These are phyloP conservation scores for Lachancea quebecensis DNA, from an alignment of 805 yeast species.

Conservation along the genomic window DNA sequence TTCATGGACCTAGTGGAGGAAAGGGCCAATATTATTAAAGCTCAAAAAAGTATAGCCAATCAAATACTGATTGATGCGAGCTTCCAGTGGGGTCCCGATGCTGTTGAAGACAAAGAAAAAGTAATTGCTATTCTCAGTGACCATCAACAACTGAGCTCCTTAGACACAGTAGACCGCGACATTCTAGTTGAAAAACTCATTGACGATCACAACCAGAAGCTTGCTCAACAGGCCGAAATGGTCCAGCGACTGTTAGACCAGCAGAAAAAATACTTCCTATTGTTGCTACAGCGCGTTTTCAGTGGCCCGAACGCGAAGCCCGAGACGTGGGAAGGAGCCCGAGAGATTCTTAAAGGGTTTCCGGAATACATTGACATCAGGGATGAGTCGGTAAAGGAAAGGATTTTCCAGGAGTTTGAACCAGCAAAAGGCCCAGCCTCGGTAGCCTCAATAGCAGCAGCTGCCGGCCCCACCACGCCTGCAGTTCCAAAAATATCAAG, in stretches of 20 bases:
- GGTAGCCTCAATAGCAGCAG: not conserved
- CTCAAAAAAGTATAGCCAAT: slow-evolving; percentile 53
- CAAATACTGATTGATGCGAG: slow-evolving; percentile 39
- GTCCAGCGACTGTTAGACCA: slow-evolving; percentile 15
- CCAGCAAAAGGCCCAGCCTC: slow-evolving; percentile 2
- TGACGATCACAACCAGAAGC: slow-evolving; percentile 20
- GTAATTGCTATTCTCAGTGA: slow-evolving; percentile 14
- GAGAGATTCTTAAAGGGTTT: slow-evolving; percentile 23
- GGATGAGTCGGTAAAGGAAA: slow-evolving; percentile 23
- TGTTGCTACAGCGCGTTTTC: slow-evolving; percentile 19
- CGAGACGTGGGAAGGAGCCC: slow-evolving; percentile 34
- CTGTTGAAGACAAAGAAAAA: slow-evolving; percentile 8
- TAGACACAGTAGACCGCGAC: slow-evolving; percentile 27
- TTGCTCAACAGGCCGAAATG: slow-evolving; percentile 16
- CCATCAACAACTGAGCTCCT: slow-evolving; percentile 21
- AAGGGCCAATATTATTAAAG: slow-evolving; percentile 46
- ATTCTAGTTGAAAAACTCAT: slow-evolving; percentile 27
- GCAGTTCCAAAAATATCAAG: slow-evolving; percentile 15
- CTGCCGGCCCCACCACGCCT: not conserved
- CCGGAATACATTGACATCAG: slow-evolving; percentile 34
- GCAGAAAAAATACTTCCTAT: slow-evolving; percentile 22
- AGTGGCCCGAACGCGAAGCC: slow-evolving; percentile 20
- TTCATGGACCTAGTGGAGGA: slow-evolving; percentile 70
- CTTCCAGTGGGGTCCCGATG: slow-evolving; percentile 21
- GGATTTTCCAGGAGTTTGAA: slow-evolving; percentile 33